Evolutionary conservation across 345 rosid species (phyloP).

Genomic region (Melastoma malabathricum): DNA sequence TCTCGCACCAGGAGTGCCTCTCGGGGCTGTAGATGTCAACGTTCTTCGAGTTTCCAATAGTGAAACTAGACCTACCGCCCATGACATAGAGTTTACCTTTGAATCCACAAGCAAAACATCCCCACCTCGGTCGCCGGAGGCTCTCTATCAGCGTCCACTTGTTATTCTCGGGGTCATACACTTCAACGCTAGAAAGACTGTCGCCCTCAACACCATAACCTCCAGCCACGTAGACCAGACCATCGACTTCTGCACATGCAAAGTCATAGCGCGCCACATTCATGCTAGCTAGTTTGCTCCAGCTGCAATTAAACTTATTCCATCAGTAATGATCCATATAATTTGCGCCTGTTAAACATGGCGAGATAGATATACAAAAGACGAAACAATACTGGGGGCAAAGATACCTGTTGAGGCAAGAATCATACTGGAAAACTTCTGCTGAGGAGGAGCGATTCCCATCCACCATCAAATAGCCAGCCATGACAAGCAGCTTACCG

Average conservation of each 20-base stretch:
- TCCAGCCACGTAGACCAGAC: conserved; percentile 73
- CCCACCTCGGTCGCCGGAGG: conserved; percentile 78
- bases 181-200: conserved; percentile 65
- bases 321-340: not conserved
- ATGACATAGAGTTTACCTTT: conserved; percentile 74
- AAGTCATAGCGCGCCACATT: conserved; percentile 69
- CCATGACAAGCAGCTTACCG: conserved; percentile 73
- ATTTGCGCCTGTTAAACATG: not conserved
- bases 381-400: not conserved
- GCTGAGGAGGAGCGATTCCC: conserved; percentile 42
- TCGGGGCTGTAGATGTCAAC: conserved; percentile 65
- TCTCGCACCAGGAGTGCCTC: conserved; percentile 49
- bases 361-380: too few species aligned
- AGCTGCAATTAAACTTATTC: conserved; percentile 25
- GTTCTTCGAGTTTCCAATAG: conserved; percentile 70
- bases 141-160: conserved; percentile 56
- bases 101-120: conserved; percentile 65
- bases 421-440: conserved; percentile 66
- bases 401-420: conserved; percentile 73
- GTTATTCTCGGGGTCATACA: conserved; percentile 49
- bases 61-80: conserved; percentile 95
- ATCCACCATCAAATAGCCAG: conserved; percentile 40
- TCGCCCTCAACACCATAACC: conserved; percentile 63
- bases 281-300: conserved; percentile 66
- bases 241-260: conserved; percentile 84